Conservation (phyloP, 495 filamentous ascomycete genomes). For the Acidomyces sp. region DNA sequence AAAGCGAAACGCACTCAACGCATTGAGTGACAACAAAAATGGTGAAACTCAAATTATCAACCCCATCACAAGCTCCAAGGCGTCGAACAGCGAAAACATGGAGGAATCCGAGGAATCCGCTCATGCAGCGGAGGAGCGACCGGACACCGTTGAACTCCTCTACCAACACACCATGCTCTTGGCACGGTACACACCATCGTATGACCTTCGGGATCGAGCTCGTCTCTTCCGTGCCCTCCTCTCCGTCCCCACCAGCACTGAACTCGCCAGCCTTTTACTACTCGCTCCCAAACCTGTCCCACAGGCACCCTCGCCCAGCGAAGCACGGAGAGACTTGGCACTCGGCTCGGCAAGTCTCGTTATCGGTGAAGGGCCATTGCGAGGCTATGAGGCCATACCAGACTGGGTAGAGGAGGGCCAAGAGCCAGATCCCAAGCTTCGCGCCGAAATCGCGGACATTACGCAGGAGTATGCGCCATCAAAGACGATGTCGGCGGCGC, state of each 20-base stretch:
- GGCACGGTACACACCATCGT: constrained; percentile 82
- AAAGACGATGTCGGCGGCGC: constrained; percentile 45
- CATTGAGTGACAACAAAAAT: constrained; percentile 14
- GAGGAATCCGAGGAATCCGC: constrained; percentile 19
- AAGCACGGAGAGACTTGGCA: constrained; percentile 57
- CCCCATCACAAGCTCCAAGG: too few species aligned
- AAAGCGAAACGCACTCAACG: constrained; percentile 14
- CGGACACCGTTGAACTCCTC: constrained; percentile 58
- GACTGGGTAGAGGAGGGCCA: constrained; percentile 71
- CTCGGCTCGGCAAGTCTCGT: constrained; percentile 78
- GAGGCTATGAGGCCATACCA: constrained; percentile 65
- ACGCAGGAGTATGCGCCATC: constrained; percentile 24
- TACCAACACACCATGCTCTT: constrained; percentile 78
- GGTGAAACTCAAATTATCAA: constrained; percentile 16
- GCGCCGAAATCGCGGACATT: constrained; percentile 36
- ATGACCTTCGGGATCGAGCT: constrained; percentile 83
- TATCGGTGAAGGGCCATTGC: constrained; percentile 55
- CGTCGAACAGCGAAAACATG: constrained; percentile 24
- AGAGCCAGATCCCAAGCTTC: constrained; percentile 64
- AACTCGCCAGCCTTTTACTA: constrained; percentile 79
- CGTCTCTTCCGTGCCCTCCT: constrained; percentile 78
- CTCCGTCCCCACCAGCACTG: constrained; percentile 54
- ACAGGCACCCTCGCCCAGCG: constrained; percentile 70
- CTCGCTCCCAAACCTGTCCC: constrained; percentile 90
- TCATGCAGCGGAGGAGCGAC: constrained; percentile 30